Evolutionary conservation across 2,329 filamentous ascomycete species (phyloP).

Genomic region (Amphichorda felina): DNA sequence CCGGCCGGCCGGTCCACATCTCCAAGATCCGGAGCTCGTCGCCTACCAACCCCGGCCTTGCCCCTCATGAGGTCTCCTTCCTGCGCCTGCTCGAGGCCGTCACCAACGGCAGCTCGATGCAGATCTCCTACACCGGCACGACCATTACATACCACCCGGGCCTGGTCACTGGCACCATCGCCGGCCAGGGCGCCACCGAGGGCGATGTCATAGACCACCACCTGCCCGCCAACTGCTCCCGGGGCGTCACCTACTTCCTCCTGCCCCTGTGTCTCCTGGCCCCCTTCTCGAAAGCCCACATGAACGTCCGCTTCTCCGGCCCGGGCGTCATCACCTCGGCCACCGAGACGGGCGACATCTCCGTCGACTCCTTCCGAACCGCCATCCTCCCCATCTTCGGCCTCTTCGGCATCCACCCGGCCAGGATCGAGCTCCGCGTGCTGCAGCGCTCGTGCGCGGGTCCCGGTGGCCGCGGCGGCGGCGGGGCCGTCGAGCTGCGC

Average conservation of each 20-base stretch:
- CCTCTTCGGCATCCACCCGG: slow-evolving; percentile 71
- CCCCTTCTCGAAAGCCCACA: slow-evolving; percentile 81
- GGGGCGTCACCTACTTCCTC: slow-evolving; percentile 86
- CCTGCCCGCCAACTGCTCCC: slow-evolving; percentile 61
- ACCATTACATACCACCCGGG: slow-evolving; percentile 87
- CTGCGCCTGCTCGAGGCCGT: slow-evolving; percentile 86
- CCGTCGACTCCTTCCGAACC: slow-evolving; percentile 85
- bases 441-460: slow-evolving; percentile 70
- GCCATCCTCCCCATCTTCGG: slow-evolving; percentile 84
- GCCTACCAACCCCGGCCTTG: slow-evolving; percentile 76
- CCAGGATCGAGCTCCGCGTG: slow-evolving; percentile 76
- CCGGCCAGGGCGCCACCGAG: slow-evolving; percentile 58
- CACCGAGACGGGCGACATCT: slow-evolving; percentile 75
- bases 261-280: slow-evolving; percentile 81
- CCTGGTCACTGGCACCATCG: slow-evolving; percentile 74
- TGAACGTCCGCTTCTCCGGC: slow-evolving; percentile 84
- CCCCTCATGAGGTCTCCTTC: slow-evolving; percentile 89
- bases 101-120: slow-evolving; percentile 89
- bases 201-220: slow-evolving; percentile 73
- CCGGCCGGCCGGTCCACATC: slow-evolving; percentile 79
- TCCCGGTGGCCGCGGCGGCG: slow-evolving; percentile 64
- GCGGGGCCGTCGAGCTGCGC: slow-evolving; percentile 83
- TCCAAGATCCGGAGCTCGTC: slow-evolving; percentile 86
- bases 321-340: slow-evolving; percentile 86
- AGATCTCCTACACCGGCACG: slow-evolving; percentile 93